Base-by-base conservation (phyloP, 2,329 filamentous ascomycete species). In the Gaeumannomyces sp. region DNA sequence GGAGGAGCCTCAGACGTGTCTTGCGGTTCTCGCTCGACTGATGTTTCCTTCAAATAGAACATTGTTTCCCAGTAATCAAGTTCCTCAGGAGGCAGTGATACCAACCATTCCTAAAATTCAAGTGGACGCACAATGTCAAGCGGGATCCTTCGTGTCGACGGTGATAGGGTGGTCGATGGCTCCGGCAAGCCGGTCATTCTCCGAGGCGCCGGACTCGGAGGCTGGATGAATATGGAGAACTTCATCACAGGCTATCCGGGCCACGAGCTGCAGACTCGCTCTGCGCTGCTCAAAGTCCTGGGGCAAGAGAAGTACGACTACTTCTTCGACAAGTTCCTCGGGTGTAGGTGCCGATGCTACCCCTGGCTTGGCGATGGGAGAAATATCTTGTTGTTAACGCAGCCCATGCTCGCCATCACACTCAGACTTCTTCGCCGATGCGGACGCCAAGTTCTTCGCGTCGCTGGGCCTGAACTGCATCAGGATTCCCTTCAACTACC, bases 211-310 rank as follows among this genome's bases (percentile, higher is more conserved):
- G 80, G 70, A 53, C 64, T 71, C 38, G 72, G 73, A 33, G 72
- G 72, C 60, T 70, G 70, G 68, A 70, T 73, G 66, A 73, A 75
- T 65, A 64, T 64, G 63, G 65, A 66, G 72, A 87, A 86, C 71
- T 87, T 87, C 76, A 87, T 88, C 68, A 85, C 82, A 1, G 85
- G 85, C n/a, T 88, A 81, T 65, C 77, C 84, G n/a, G 85, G 83
- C 25, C 82, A 85, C 62, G 85, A 88, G 70, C 77, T 77, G 28
- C 79, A 86, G 66, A 82, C 85, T 66, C 81, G 84, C 11, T 78
- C 78, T 2, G 80, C 83, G 1, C 79, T 87, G 73, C 74, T 80
- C 0, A 76, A 80, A 64, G 81, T 83, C 0, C 74, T 87, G 0
- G 85, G 85, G 0, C 70, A 79, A 60, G 79, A 86, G 61, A 86